Base-by-base conservation (phyloP, 2,329 filamentous ascomycete genomes). In the Colletotrichum sp. region DNA sequence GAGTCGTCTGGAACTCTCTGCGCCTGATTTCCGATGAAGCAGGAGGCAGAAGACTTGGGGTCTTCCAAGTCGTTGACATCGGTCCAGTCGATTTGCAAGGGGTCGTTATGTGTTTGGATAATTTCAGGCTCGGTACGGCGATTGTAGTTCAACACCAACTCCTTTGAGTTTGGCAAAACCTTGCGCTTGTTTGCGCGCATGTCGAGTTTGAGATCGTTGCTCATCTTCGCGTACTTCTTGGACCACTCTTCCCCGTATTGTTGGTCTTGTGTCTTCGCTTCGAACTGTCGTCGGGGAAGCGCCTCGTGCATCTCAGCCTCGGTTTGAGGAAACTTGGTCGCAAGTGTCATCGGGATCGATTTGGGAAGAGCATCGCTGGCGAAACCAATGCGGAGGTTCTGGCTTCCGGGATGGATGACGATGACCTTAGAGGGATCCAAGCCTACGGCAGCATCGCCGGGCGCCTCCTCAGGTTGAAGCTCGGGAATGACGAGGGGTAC, bases 311-410 rank as follows among this genome's bases (percentile, higher is more conserved):
- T 93, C 82, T 99, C 95, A 18, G 95, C 93, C 85, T 99, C 97
- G 75, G 93, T 96, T 81, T 93, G 91, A 8, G 91, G 88, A 80
- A 94, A 94, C 81, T 93, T 95, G 39, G 94, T 93, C 26, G 96
- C 97, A 78, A 99, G 93, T 2, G 95, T 93, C 94, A 98, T 98
- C 7, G 97, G 96, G 55, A 99, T 92, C 2, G 96, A 98, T 86
- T 97, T 98, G 8, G 97, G 97, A 7, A 99, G 88, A 8, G 96
- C 96, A 86, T 99, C 97, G 81, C 95, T 98, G n/a, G 96, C 96
- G 76, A 99, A 92, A 0, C 97, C 97, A 80, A 99, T 96, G 64
- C 97, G 93, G 78, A 99, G 87, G 79, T 99, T 99, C 85, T 99
- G 96, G 82, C 96, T 99, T 34, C 97, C 97, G 3, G 96, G 93